Evolutionary conservation across 2,329 filamentous ascomycete genomes (phyloP).

Genomic region (Sporothrix phasma): DNA sequence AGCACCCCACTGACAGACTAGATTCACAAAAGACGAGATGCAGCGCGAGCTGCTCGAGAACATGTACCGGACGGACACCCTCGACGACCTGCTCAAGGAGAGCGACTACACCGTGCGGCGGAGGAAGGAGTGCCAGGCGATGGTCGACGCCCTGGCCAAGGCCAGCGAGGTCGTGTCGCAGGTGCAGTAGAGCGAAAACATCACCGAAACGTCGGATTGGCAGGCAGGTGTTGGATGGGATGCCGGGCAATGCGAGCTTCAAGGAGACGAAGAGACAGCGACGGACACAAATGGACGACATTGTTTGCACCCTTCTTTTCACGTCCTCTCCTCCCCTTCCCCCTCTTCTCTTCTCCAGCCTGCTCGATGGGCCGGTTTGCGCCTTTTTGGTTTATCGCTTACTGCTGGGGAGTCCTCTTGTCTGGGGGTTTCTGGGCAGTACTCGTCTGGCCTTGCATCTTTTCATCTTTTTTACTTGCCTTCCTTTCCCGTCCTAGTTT

Average conservation of each 20-base stretch:
- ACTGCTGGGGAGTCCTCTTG: background rate
- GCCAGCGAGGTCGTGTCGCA: slow-evolving; percentile 94
- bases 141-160: slow-evolving; percentile 86
- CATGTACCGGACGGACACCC: slow-evolving; percentile 85
- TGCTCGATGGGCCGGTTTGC: background rate
- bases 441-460: background rate
- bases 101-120: slow-evolving; percentile 92
- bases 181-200: slow-evolving; percentile 41
- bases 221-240: background rate
- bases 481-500: background rate
- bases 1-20: background rate
- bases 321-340: background rate
- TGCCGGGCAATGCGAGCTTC: background rate
- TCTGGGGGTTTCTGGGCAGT: background rate
- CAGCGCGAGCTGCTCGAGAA: slow-evolving; percentile 92
- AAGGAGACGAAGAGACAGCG: background rate
- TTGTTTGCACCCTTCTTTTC: background rate
- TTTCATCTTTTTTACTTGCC: too few relatives aligned
- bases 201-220: background rate
- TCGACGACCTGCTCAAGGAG: slow-evolving; percentile 94
- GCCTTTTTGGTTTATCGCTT: background rate
- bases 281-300: background rate
- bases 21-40: slow-evolving; percentile 97
- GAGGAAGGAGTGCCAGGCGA: slow-evolving; percentile 97
- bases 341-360: background rate